Conservation (phyloP, 768 basidiomycete genomes). For the Porpolomopsis calyptriformis region DNA sequence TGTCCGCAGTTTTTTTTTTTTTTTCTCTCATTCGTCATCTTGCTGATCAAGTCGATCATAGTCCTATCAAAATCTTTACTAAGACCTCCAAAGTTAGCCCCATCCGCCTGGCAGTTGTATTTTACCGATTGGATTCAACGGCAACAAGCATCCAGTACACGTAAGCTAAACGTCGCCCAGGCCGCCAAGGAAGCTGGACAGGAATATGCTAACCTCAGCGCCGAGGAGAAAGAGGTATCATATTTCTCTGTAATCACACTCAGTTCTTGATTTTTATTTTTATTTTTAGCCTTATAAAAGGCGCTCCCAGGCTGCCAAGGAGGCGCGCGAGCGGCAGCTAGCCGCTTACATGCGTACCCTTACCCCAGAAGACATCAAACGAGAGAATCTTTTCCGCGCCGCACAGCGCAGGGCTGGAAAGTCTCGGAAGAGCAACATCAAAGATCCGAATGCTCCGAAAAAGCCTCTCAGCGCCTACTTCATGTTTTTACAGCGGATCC, state of each 20-base stretch:
- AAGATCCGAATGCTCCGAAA: constrained; percentile 94
- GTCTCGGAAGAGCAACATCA: constrained; percentile 87
- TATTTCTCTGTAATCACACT: constrained; percentile 26
- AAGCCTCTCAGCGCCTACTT: constrained; percentile 92
- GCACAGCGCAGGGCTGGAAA: constrained; percentile 91
- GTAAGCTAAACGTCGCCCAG: constrained; percentile 91
- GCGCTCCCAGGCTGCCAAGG: constrained; percentile 77
- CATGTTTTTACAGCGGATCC: constrained; percentile 86
- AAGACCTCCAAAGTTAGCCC: constrained; percentile 82
- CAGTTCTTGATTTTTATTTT: constrained; percentile 13
- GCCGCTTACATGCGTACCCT: constrained; percentile 78
- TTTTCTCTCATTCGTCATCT: constrained; percentile 8
- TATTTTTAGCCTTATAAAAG: constrained; percentile 66
- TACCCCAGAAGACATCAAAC: constrained; percentile 89
- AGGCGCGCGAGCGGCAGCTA: constrained; percentile 72
- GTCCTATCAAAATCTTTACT: constrained; percentile 67
- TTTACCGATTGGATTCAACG: constrained; percentile 92
- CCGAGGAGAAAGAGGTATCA: constrained; percentile 74
- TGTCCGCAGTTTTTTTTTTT: constrained; percentile 8
- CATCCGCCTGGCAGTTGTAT: constrained; percentile 93
- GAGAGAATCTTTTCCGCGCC: constrained; percentile 84
- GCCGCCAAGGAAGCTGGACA: constrained; percentile 90
- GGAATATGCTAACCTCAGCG: constrained; percentile 70
- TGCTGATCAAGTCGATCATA: constrained; percentile 18
- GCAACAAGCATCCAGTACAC: constrained; percentile 65